phyloP scores from a whole-genome alignment of 257 asterid genomes.

The Solanum sejunctum region DNA sequence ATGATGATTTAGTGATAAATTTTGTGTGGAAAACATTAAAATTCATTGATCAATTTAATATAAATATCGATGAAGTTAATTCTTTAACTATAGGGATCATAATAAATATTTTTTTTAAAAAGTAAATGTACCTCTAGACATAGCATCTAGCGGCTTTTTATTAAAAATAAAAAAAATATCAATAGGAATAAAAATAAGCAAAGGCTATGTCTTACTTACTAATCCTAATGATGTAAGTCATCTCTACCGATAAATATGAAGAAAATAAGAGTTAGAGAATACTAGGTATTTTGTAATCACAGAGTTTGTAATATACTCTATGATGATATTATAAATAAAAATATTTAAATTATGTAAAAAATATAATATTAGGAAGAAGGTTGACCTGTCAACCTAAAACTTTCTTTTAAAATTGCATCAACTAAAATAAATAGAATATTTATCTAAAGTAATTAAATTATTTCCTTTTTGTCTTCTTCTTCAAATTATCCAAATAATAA shows the following conservation, averaged over 20 bases:
- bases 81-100: too few relatives aligned
- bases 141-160: too few relatives aligned
- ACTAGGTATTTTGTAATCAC: neutral
- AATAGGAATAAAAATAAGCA: neutral
- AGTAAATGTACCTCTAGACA: too few relatives aligned
- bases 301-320: too few relatives aligned
- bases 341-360: neutral
- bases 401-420: neutral
- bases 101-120: too few relatives aligned
- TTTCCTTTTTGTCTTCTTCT: neutral
- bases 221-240: too few relatives aligned
- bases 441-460: neutral
- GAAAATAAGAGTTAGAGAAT: too few relatives aligned
- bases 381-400: neutral
- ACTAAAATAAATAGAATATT: neutral
- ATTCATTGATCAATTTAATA: neutral
- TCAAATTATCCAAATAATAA: too few relatives aligned
- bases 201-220: neutral
- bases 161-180: neutral
- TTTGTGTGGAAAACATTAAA: neutral
- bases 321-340: too few relatives aligned
- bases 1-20: neutral
- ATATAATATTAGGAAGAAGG: neutral
- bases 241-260: neutral
- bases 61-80: neutral